Base-by-base conservation (phyloP, 495 filamentous ascomycete genomes). In the Xylaria intraflava region DNA sequence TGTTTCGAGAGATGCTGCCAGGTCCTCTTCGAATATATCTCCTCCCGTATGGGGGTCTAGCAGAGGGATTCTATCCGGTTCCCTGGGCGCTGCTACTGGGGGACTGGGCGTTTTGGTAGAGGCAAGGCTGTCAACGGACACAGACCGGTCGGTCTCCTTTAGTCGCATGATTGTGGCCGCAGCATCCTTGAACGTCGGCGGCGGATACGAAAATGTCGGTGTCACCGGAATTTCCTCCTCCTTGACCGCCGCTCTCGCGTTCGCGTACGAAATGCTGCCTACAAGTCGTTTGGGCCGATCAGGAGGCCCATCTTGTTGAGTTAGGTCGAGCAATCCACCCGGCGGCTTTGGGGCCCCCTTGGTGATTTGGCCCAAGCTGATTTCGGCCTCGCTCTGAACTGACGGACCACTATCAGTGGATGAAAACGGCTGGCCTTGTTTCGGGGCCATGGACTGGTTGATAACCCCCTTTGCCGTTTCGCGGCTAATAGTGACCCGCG, bases 401-500 rank as follows among this genome's bases (percentile, higher is more conserved):
- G 68, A 64, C 43, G 71, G 51, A 36, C 48, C 53, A 47, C 57
- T 57, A 20, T 64, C 44, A 51, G 63, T 52, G 26, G 63, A 61
- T 48, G 65, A 56, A 35, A 53, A 61, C 17, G 61, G 64, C 10
- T 59, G 49, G 8, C 46, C 3, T 36, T 49, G 10, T 33, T 23
- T 3, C 33, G 39, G 49, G 30, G 44, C 31, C 12, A 45, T 20
- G 17, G 51, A 14, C 17, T 55, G 42, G 35, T 61, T 56, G 19
- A 72, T 53, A 30, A 68, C 58, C 8, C 65, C 73, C 38, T 42
- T 65, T 11, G 68, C 71, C 22, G 62, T 65, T 57, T 70, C 71
- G 17, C 69, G 67, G 45, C 67, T 77, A 39, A 74, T 58, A 11
- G 68, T 71, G 23, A 78, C 65, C 1, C 75, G 68, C 0, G 78